Evolutionary conservation across 1,284 basidiomycete genomes (phyloP), one percentile per base, ranked within the genome.

Genomic region (Heterobasidion parviporum): DNA sequence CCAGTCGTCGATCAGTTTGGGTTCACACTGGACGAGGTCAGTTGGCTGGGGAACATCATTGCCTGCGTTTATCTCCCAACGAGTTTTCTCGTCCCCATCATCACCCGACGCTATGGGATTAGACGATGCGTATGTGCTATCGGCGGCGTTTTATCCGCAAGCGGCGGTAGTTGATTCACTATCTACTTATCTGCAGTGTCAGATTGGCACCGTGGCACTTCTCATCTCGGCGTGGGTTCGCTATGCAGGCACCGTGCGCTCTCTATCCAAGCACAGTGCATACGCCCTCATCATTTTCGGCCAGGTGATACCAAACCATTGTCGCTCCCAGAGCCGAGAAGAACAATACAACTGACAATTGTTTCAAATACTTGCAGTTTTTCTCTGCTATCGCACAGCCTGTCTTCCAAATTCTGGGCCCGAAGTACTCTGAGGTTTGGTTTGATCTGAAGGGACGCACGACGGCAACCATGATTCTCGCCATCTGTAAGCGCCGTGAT

Each of bases 351-450:
- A 26, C 26, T 26, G 26, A 26, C 26, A 6, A 46, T 46, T 54
- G 32, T 46, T 53, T 33, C 20, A 41, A 51, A n/a, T 18, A 8
- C 36, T 51, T 56, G 6, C 54, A 86, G 83, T 61, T 82, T 20
- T 74, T 87, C 54, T 70, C 74, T 6, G 73, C 76, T 3, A 67
- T 83, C 54, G 71, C 79, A 0, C 85, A 89, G 63, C 81, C 87
- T 1, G 72, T 83, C 26, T 89, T 82, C 64, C 87, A 88, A 68
- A 77, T 90, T 18, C 70, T 90, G 5, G 77, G 76, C 1, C 78
- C 80, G 2, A 84, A 80, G 55, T 92, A 85, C 67, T 90, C 88
- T 1, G 86, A 92, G 64, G 74, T 75, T 34, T 92, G 89, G 89
- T 92, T 92, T 62, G 80, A 87, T 60, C 68, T 89, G 47, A 75